Evolutionary conservation across 2,329 filamentous ascomycete genomes (phyloP), one percentile per base, ranked within the genome.

Genomic region (Alternaria gansuensis): DNA sequence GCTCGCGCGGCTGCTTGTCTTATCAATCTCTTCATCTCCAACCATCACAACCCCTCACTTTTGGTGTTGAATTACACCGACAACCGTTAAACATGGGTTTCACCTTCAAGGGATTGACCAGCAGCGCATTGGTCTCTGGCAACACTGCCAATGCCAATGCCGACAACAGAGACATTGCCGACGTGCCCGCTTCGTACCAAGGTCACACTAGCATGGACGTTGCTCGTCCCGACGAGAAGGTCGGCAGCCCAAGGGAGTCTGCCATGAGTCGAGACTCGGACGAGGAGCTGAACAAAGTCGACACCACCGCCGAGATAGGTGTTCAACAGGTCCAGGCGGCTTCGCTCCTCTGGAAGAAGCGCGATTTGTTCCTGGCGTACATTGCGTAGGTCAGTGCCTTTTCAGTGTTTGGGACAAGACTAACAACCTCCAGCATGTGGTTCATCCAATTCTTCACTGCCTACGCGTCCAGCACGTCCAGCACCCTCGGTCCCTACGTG

Each of bases 371-470:
- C 24, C 4, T 70, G 13, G 70, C 69, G 9, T 75, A 74, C 50
- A 60, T 73, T 52, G 63, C 69, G 73, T 75, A 63, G 57, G 71
- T 64, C 26, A 3, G 17, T 5, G 8, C 8, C 26, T 14, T 7
- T 3, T 7, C 17, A 9, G 4, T 45, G 11, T 37, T 3, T 4
- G 33, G 11, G 3, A 50, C n/a, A 6, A 4, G 21, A 31, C 63
- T 73, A 52, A 74, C 59, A 33, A 4, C 8, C 1, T 2, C 7
- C 39, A 75, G 73, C 29, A 70, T 75, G 64, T 75, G 73, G 73
- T 39, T 64, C 51, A 81, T 81, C 37, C 77, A 83, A 24, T 83
- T 81, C 69, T 78, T 82, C 66, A 83, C 84, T 54, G 80, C 79
- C 23, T 74, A 83, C 55, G 74, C 81, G 51, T 73, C 79, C 44